Base-by-base conservation (phyloP, 2,329 filamentous ascomycete species). In the Pseudocercospora macadamiae region DNA sequence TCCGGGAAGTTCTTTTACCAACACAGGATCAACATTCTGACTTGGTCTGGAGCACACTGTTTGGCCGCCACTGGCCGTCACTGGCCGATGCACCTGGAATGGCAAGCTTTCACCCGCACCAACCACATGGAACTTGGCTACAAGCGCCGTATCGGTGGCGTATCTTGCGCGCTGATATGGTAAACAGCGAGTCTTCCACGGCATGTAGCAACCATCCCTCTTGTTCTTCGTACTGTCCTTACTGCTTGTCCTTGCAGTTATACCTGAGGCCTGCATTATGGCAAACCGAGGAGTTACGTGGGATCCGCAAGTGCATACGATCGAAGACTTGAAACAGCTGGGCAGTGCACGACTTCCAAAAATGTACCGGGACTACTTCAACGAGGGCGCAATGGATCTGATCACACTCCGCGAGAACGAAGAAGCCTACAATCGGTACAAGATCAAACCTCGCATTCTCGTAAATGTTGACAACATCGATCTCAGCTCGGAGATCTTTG, bases 361-460 rank as follows among this genome's bases (percentile, higher is more conserved):
- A 42, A 62, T 62, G 59, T 62, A 62, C 51, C 53, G 59, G 12
- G 49, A 52, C 21, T 52, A 52, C 19, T 52, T 36, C 9, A 52
- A 52, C 21, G 49, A 52, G 14, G 49, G 49, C 4, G 49, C 49
- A 12, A 52, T 52, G 49, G 49, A 52, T 21, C 28, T 52, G 5
- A 52, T 52, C 26, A 52, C 49, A 30, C 37, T 74, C 2, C 60
- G 57, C 12, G 82, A 84, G 55, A 86, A 86, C 59, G 74, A 79
- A 61, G 74, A 75, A 1, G 82, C 82, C 3, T 86, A 77, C 68
- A 74, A 78, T 57, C 74, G 76, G 14, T 73, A 79, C 55, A 73
- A 77, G 54, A 77, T 73, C 62, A 63, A 73, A 42, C 60, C 66
- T 18, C 70, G 76, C 4, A 73, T 77, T 4, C 66, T 77, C 8